A percentile compares a stretch with the other conserved stretches of the same genome.
phyloP scores from a whole-genome alignment of 139 green algal species.

The Ulvella scutata region DNA sequence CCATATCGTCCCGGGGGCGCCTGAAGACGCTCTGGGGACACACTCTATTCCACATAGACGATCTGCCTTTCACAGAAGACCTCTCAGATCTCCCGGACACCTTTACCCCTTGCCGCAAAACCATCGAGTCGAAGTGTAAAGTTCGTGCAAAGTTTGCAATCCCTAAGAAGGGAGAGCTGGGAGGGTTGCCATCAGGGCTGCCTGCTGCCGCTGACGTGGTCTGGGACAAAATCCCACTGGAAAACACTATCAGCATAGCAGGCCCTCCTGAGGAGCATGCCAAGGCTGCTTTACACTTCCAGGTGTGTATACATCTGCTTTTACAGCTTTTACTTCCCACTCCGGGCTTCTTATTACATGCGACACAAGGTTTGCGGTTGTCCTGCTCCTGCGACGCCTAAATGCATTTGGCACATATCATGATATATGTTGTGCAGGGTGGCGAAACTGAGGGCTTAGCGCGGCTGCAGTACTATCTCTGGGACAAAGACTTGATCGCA shows the following conservation, averaged over 20 bases:
- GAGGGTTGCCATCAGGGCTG: too few species aligned
- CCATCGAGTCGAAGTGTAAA: constrained; percentile 26
- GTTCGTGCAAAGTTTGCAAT: constrained; percentile 32
- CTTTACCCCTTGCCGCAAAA: constrained; percentile 86
- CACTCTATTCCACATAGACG: constrained; percentile 80
- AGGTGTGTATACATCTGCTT: constrained; percentile 10
- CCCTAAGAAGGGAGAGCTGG: constrained; percentile 29
- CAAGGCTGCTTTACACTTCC: constrained; percentile 53
- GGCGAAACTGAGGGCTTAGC: constrained; percentile 73
- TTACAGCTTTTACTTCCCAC: not conserved
- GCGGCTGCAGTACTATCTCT: constrained; percentile 90
- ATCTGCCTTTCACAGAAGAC: constrained; percentile 65
- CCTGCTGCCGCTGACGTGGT: constrained; percentile 23
- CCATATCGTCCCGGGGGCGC: not conserved
- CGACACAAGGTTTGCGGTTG: too few species aligned
- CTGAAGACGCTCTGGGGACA: constrained; percentile 48
- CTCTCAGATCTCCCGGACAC: constrained; percentile 51
- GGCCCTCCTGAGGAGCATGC: constrained; percentile 14
- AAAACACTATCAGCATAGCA: not conserved
- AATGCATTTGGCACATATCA: not conserved
- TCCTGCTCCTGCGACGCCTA: too few species aligned
- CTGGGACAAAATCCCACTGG: not conserved
- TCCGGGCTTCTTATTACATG: too few species aligned
- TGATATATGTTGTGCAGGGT: constrained; percentile 23
- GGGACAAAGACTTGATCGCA: constrained; percentile 51